phyloP scores from a whole-genome alignment of 1,139 yeast species.

The Pichia sp. region DNA sequence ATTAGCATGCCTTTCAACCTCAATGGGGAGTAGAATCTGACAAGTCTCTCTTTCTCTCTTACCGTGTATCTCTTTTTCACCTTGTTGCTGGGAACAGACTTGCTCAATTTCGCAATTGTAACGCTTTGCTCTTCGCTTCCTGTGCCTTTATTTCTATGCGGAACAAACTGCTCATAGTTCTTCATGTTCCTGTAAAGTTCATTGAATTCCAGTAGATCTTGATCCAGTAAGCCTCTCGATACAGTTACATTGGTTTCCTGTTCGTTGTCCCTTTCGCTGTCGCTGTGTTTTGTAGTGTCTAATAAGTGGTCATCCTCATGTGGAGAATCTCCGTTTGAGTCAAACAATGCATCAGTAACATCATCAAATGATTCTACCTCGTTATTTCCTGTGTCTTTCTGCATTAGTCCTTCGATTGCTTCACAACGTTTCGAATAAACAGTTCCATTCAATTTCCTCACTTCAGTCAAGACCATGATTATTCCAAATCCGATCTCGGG shows the following conservation, averaged over 20 bases:
- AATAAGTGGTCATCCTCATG: neutral
- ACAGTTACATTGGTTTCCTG: neutral
- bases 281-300: neutral
- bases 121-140: neutral
- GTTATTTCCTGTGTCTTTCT: neutral
- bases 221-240: constrained; percentile 7
- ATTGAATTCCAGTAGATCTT: constrained; percentile 15
- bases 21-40: constrained; percentile 18
- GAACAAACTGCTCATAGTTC: constrained; percentile 8
- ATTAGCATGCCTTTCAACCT: constrained; percentile 22
- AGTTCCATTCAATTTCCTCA: constrained; percentile 5
- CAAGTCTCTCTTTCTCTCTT: constrained; percentile 16
- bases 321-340: constrained; percentile 9
- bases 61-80: constrained; percentile 11
- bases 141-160: neutral
- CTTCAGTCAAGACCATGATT: constrained; percentile 6
- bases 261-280: neutral
- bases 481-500: constrained; percentile 9
- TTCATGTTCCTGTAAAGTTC: constrained; percentile 18
- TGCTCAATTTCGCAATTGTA: neutral
- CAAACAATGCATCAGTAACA: constrained; percentile 16
- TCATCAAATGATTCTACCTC: constrained; percentile 4
- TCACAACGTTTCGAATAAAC: neutral
- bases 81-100: neutral
- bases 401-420: neutral